phyloP scores from a whole-genome alignment of 768 basidiomycete genomes.

The Lactifluus echinatus region DNA sequence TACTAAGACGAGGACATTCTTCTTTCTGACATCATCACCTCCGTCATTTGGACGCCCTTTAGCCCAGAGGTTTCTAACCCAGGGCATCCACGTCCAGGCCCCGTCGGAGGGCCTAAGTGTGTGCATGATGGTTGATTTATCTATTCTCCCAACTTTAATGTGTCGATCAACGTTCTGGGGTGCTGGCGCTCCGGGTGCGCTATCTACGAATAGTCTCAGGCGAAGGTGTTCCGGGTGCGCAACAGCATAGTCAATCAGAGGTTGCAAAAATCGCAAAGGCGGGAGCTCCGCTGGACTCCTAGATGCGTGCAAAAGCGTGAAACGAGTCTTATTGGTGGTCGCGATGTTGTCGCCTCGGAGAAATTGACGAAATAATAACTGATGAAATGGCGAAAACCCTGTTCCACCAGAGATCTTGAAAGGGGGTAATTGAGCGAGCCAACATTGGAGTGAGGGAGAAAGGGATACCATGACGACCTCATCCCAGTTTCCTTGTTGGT shows the following conservation, averaged over 20 bases:
- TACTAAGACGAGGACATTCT: slow-evolving; percentile 54
- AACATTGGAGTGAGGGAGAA: background rate
- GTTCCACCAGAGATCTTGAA: slow-evolving; percentile 78
- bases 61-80: slow-evolving; percentile 2
- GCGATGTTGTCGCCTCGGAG: slow-evolving; percentile 21
- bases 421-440: background rate
- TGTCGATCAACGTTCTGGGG: slow-evolving; percentile 15
- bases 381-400: slow-evolving; percentile 79
- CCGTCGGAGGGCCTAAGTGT: slow-evolving; percentile 29
- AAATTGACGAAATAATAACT: slow-evolving; percentile 55
- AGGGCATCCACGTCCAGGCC: slow-evolving; percentile 28
- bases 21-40: slow-evolving; percentile 2
- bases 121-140: slow-evolving; percentile 38
- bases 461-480: slow-evolving; percentile 57
- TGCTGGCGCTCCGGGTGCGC: slow-evolving; percentile 19
- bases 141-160: slow-evolving; percentile 47
- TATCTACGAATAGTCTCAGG: slow-evolving; percentile 57
- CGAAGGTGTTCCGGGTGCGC: slow-evolving; percentile 47
- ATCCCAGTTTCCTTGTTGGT: slow-evolving; percentile 60
- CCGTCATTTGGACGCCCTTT: background rate
- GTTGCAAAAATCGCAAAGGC: slow-evolving; percentile 50
- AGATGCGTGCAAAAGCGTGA: slow-evolving; percentile 69
- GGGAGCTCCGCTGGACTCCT: slow-evolving; percentile 55
- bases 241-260: slow-evolving; percentile 40
- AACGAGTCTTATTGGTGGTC: slow-evolving; percentile 35